Evolutionary conservation across 2,329 filamentous ascomycete species (phyloP), one percentile per base, ranked within the genome.

Genomic region (Fusarium sp.): DNA sequence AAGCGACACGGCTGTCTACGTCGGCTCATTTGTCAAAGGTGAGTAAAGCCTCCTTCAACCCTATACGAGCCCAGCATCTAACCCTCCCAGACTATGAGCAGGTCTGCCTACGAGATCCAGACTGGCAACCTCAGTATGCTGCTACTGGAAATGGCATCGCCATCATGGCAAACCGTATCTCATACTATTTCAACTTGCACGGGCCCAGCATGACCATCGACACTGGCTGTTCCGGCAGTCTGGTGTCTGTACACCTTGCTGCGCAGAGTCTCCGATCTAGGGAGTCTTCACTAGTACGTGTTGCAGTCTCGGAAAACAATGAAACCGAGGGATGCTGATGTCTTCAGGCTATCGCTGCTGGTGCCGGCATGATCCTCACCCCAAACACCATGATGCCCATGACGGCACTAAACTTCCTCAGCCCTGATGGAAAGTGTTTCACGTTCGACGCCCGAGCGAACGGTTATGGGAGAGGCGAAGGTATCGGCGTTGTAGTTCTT

Each of bases 381-480:
- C 88, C 88, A 0, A 87, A 86, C 62, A 89, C 87, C 5, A 88
- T 89, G 76, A 87, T 89, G 82, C 86, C 87, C 2, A 89, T 89
- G 87, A 87, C 86, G 2, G 86, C 85, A 6, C 79, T 89, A 20
- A 88, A 87, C 70, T 88, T 90, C 61, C 80, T 90, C 1, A 88
- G 87, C 50, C 84, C 86, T 2, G 84, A 87, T 65, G 87, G 88
- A 2, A 87, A 84, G 67, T 86, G 83, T 38, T 86, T 86, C 68
- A 88, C 88, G 6, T 91, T 89, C 76, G 91, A 91, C 74, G 78
- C 83, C n/a, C 84, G 85, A 4, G 91, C 89, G 20, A 88, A 89
- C 67, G 92, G 91, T 1, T 93, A 93, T 76, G 90, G 88, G 0
- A 85, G 91, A 35, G 91, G 91, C 1, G 91, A 93, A 76, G 91